Conservation (phyloP, 2,329 filamentous ascomycete species). For the Talaromyces islandicus region DNA sequence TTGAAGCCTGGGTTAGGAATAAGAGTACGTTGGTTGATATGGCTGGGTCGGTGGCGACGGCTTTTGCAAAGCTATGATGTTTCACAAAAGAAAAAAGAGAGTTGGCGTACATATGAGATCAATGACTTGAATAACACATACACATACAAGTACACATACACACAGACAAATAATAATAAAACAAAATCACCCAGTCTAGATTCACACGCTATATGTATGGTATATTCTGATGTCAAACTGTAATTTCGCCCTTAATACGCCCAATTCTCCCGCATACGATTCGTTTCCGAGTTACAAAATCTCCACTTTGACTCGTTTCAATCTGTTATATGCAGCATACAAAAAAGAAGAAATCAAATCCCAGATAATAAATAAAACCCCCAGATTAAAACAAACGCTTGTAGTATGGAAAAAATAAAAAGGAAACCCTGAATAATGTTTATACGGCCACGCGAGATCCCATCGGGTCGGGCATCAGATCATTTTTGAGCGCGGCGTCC, state of each 20-base stretch:
- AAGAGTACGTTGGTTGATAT: conserved; percentile 87
- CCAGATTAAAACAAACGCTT: not conserved
- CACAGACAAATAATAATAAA: not conserved
- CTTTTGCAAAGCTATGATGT: conserved; percentile 67
- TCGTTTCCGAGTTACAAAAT: not conserved
- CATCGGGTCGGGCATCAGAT: conserved; percentile 40
- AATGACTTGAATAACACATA: not conserved
- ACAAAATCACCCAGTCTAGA: not conserved
- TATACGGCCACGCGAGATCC: conserved; percentile 28
- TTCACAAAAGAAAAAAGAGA: not conserved
- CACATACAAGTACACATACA: not conserved
- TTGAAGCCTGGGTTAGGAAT: conserved; percentile 77
- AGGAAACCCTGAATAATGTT: not conserved
- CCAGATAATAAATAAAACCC: not conserved
- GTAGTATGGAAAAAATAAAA: not conserved
- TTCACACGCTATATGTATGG: not conserved
- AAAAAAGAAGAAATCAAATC: conserved; percentile 8
- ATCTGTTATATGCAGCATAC: conserved; percentile 5
- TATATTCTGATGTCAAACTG: not conserved
- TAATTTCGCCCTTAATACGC: not conserved
- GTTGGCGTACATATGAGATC: not conserved
- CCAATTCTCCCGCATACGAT: not conserved
- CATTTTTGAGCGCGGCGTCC: conserved; percentile 34
- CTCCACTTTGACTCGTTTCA: not conserved
- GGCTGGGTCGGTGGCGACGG: conserved; percentile 61